These are phyloP conservation scores for Thermomyces lanuginosus DNA, from an alignment of 2,329 filamentous ascomycete species.

Conservation along the genomic window DNA sequence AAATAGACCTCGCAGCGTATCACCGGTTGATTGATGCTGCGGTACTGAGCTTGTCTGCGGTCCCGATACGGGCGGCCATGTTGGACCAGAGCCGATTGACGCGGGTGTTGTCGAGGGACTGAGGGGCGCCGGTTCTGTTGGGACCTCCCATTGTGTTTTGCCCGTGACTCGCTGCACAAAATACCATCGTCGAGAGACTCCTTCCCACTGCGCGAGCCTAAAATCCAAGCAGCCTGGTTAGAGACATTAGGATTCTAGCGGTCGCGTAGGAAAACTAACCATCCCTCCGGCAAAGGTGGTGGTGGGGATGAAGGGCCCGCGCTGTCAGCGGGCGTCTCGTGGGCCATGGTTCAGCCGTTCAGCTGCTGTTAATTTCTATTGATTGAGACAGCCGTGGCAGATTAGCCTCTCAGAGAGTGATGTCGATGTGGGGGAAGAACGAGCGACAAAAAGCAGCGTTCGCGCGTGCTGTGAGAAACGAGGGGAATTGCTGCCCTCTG, in stretches of 20 bases:
- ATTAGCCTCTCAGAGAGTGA: no score
- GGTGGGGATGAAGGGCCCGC: conserved; percentile 24
- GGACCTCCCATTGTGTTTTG: conserved; percentile 26
- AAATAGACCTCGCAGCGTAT: conserved; percentile 3
- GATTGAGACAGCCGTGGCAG: no score
- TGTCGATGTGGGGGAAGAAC: no score
- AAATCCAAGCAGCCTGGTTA: no score
- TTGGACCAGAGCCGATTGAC: conserved; percentile 14
- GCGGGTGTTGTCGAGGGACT: conserved; percentile 19
- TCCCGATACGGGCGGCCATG: conserved; percentile 12
- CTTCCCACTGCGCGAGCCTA: conserved; percentile 28
- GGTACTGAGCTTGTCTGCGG: conserved; percentile 6
- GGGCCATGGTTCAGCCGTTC: conserved; percentile 11
- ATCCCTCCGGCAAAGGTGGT: conserved; percentile 23
- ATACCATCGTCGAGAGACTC: conserved; percentile 22
- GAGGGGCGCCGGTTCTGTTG: conserved; percentile 22
- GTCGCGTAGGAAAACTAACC: conserved; percentile 13
- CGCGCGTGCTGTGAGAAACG: no score
- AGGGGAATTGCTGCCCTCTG: no score
- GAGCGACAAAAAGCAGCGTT: no score
- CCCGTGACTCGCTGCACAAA: conserved; percentile 25
- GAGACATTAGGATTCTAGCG: neutral
- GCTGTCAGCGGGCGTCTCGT: conserved; percentile 19
- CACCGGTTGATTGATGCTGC: neutral
- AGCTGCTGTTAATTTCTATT: no score